Evolutionary conservation across 2,329 filamentous ascomycete genomes (phyloP).

Genomic region (Setomelanomma holmii): DNA sequence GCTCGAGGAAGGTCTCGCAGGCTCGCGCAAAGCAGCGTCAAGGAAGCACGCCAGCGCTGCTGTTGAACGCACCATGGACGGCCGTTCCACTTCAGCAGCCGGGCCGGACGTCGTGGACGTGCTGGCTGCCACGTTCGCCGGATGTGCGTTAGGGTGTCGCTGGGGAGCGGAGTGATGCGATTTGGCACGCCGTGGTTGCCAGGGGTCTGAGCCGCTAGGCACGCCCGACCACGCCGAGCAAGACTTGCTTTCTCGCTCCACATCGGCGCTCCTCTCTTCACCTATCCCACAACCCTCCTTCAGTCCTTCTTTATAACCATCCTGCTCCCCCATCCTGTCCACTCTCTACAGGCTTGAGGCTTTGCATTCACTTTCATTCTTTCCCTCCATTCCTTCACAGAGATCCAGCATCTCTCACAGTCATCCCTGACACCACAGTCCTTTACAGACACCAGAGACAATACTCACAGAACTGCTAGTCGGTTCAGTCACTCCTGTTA

Average conservation of each 20-base stretch:
- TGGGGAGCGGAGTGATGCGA: conserved; percentile 30
- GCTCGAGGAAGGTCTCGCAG: neutral
- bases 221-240: conserved; percentile 2
- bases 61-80: conserved; percentile 32
- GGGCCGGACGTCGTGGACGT: conserved; percentile 24
- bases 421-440: conserved; percentile 40
- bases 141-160: conserved; percentile 6
- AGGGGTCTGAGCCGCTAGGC: conserved; percentile 24
- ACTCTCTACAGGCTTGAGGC: conserved; percentile 51
- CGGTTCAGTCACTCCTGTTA: conserved; percentile 36
- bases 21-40: neutral
- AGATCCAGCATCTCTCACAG: conserved; percentile 45
- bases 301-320: conserved; percentile 31
- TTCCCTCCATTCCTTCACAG: conserved; percentile 31
- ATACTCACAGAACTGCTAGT: conserved; percentile 42
- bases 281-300: conserved; percentile 18
- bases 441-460: conserved; percentile 24
- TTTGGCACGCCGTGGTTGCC: conserved; percentile 13
- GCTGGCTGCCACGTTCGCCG: conserved; percentile 22
- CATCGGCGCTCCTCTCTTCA: conserved; percentile 14
- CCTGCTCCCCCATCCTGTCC: conserved; percentile 35
- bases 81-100: conserved; percentile 25
- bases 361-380: conserved; percentile 42
- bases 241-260: conserved; percentile 3
- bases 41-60: conserved; percentile 8